Percentiles rank a stretch among this genome's conserved stretches.
These are phyloP conservation scores for Hortaea werneckii DNA, from an alignment of 2,329 filamentous ascomycete genomes.

Conservation along the genomic window DNA sequence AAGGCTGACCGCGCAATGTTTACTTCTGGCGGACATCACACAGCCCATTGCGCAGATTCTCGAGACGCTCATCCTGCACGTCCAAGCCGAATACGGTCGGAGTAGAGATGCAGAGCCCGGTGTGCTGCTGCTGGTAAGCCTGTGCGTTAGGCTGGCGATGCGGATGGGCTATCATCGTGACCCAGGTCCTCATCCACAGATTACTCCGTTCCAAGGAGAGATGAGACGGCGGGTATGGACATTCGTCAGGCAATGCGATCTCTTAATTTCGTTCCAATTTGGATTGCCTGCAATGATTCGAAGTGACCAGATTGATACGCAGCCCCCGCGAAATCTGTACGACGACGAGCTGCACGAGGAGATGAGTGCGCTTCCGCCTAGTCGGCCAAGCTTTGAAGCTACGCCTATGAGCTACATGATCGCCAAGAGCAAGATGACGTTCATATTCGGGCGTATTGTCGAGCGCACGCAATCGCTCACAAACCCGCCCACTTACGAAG, in stretches of 20 bases:
- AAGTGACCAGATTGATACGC: constrained; percentile 63
- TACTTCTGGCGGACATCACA: constrained; percentile 67
- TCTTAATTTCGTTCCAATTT: constrained; percentile 66
- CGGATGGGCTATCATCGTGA: constrained; percentile 73
- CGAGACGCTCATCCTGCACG: constrained; percentile 67
- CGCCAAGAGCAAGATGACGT: constrained; percentile 57
- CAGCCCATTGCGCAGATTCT: constrained; percentile 64
- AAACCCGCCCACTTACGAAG: constrained; percentile 51
- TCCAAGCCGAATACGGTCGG: constrained; percentile 64
- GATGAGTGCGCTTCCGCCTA: constrained; percentile 56
- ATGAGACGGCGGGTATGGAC: constrained; percentile 56
- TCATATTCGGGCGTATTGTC: constrained; percentile 61
- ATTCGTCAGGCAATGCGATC: constrained; percentile 61
- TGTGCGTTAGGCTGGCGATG: constrained; percentile 54
- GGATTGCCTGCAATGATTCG: constrained; percentile 56
- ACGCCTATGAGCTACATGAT: constrained; percentile 75
- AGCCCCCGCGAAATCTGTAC: constrained; percentile 66
- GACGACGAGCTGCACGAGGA: constrained; percentile 69
- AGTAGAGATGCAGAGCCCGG: constrained; percentile 64
- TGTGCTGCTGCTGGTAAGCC: constrained; percentile 49
- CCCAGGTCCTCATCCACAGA: constrained; percentile 59
- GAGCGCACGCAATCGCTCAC: constrained; percentile 53
- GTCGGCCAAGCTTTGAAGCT: constrained; percentile 57
- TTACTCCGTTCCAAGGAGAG: constrained; percentile 67
- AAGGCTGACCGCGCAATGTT: constrained; percentile 64